Base-by-base conservation (phyloP, 495 filamentous ascomycete species). In the Zalerion maritima region DNA sequence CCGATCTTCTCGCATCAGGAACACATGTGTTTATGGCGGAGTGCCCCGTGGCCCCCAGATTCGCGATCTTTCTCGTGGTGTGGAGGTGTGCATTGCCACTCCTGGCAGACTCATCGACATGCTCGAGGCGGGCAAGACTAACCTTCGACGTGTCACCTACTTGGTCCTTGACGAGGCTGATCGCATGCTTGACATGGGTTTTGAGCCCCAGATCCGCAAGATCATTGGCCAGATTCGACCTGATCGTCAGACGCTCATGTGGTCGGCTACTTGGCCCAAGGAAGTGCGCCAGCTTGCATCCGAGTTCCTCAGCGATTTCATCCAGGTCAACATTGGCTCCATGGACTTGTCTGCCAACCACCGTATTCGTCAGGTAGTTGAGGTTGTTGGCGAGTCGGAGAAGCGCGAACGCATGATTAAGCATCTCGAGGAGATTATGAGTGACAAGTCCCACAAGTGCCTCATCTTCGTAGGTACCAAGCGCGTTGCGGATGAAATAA, bases 251-350 rank as follows among this genome's bases (percentile, higher is more conserved):
- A 97, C 89, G 37, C 92, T 86, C 73, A 97, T 97, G 89, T 97
- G 89, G 89, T 97, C 89, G 34, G 89, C 89, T 43, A 97, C 89
- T 5, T 97, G 89, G 89, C 89, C 89, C 38, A 97, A 96, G 73
- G 89, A 97, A 53, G 87, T 97, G 41, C 86, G 89, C 43, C 78
- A 82, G 49, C 66, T 96, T 35, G 89, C 89, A n/a, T 67, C 79
- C 18, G 89, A 97, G 52, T 97, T 91, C 68, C 70, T 92, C 41
- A 77, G 77, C 46, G 78, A 97, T 49, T 94, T 87, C 60, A 97
- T 97, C 47, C 89, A 97, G 60, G 89, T 96, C 55, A 97, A 96
- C 63, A 87, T 97, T 53, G 89, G 89, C 49, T 97, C 89, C 27
- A 70, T 89, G 69, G 89, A 96, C 32, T 67, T 97, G 21, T 83